Base-by-base conservation (phyloP, 2,329 filamentous ascomycete species). In the Penicillium carneum region DNA sequence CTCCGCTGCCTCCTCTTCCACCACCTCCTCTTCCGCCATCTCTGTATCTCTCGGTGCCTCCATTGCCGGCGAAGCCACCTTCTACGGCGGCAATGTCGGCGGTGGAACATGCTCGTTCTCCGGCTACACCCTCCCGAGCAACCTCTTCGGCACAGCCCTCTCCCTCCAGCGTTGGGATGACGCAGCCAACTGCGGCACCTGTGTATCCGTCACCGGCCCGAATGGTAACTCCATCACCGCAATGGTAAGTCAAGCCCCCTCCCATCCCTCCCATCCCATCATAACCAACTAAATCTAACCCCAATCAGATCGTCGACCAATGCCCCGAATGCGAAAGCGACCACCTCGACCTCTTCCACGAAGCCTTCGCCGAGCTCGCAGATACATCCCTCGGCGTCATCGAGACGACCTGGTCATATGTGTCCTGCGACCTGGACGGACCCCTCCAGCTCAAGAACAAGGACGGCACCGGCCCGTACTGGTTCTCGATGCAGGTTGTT, bases 101-200 rank as follows among this genome's bases (percentile, higher is more conserved):
- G 87, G 87, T 41, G 88, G 88, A 63, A 83, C 81, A 61, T 91
- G 88, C 76, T 86, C 84, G 12, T 89, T 90, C 80, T 79, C 81
- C 8, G 84, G 82, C 52, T 89, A 89, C 77, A 87, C 82, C 2
- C 78, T 90, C 29, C 87, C 88, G 7, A 79, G 82, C 11, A 79
- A 80, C 12, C 74, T 90, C 58, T 76, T 70, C 68, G 88, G 88
- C 57, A 87, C 87, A 10, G 88, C 88, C 1, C 81, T 87, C 51
- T 86, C 87, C 0, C 82, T 59, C 41, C 77, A 80, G 3, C 84
- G 82, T 66, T 90, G 88, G 88, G 63, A 71, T 33, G 53, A 72
- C 54, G 81, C 83, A 1, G 81, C 78, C 43, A 79, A 85, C 64
- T 91, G 88, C 69, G 88, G 88, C 65, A 78, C 81, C 20, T 90